phyloP scores from a whole-genome alignment of 1,284 basidiomycete genomes.

The Pyrrhoderma lamaoense region DNA sequence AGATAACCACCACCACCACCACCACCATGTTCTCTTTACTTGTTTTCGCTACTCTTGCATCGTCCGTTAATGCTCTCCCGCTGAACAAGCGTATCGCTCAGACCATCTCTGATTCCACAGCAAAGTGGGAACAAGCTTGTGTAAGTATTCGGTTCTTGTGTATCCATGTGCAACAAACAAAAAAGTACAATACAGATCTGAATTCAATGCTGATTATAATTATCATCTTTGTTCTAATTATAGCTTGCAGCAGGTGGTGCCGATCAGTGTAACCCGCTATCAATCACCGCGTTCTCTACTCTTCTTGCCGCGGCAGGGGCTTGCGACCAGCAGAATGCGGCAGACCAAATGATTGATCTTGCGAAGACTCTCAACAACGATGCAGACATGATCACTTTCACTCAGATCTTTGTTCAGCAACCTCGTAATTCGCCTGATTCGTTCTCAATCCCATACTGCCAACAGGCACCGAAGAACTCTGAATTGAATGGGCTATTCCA shows the following conservation, averaged over 20 bases:
- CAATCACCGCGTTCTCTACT: slow-evolving; percentile 41
- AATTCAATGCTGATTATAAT: background rate
- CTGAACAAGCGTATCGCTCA: slow-evolving; percentile 39
- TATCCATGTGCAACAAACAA: too few species aligned
- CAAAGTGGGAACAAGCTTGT: slow-evolving; percentile 39
- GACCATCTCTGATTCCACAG: slow-evolving; percentile 33
- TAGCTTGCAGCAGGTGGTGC: slow-evolving; percentile 41
- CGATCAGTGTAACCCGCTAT: slow-evolving; percentile 44
- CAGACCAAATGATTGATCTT: slow-evolving; percentile 53
- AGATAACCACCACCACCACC: background rate
- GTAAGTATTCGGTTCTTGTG: slow-evolving; percentile 26
- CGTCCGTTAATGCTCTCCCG: slow-evolving; percentile 20
- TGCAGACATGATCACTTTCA: slow-evolving; percentile 46
- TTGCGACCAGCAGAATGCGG: slow-evolving; percentile 58
- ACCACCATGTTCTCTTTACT: slow-evolving; percentile 6
- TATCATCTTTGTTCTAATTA: background rate
- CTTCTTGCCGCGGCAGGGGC: slow-evolving; percentile 31
- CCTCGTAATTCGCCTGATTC: slow-evolving; percentile 46
- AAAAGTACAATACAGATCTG: too few species aligned
- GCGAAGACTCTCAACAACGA: slow-evolving; percentile 50
- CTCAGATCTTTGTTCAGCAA: slow-evolving; percentile 54
- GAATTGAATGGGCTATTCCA: slow-evolving; percentile 50
- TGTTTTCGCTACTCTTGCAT: slow-evolving; percentile 17
- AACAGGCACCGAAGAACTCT: slow-evolving; percentile 38
- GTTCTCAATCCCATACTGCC: slow-evolving; percentile 43